phyloP scores from a whole-genome alignment of 495 filamentous ascomycete genomes.

The Hypoxylon perforatum region DNA sequence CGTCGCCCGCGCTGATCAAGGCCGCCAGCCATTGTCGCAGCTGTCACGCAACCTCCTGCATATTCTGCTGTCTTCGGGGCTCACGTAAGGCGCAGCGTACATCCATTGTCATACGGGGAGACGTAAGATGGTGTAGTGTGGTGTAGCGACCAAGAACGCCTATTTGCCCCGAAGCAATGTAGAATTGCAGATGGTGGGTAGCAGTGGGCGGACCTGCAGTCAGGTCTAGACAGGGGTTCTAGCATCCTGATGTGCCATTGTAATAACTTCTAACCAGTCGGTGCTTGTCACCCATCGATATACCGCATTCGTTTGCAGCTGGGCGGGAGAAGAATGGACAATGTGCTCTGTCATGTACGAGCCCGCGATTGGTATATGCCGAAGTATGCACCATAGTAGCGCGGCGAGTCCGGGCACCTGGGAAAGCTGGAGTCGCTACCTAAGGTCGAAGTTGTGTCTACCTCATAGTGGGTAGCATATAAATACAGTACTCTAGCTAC shows the following conservation, averaged over 20 bases:
- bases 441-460: too few relatives aligned
- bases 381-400: conserved; percentile 6
- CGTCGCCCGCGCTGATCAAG: conserved; percentile 4
- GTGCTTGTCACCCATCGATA: conserved; percentile 1
- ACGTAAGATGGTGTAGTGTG: neutral
- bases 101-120: conserved; percentile 11
- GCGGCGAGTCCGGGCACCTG: conserved; percentile 32
- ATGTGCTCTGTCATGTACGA: conserved; percentile 26
- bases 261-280: conserved; percentile 28
- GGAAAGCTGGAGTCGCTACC: conserved; percentile 21
- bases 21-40: neutral
- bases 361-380: conserved; percentile 25
- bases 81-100: conserved; percentile 24
- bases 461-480: conserved; percentile 15
- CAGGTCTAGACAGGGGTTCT: conserved; percentile 24
- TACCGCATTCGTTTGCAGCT: conserved; percentile 22
- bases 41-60: conserved; percentile 3
- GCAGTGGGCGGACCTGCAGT: conserved; percentile 34
- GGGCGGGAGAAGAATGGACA: conserved; percentile 15
- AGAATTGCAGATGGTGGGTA: conserved; percentile 25
- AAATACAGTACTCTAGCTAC: conserved; percentile 17
- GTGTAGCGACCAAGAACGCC: conserved; percentile 7
- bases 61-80: conserved; percentile 2
- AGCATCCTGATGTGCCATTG: conserved; percentile 30
- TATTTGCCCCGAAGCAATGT: conserved; percentile 25